Conservation (phyloP, 2,329 filamentous ascomycete genomes). For the Aspergillus felis region DNA sequence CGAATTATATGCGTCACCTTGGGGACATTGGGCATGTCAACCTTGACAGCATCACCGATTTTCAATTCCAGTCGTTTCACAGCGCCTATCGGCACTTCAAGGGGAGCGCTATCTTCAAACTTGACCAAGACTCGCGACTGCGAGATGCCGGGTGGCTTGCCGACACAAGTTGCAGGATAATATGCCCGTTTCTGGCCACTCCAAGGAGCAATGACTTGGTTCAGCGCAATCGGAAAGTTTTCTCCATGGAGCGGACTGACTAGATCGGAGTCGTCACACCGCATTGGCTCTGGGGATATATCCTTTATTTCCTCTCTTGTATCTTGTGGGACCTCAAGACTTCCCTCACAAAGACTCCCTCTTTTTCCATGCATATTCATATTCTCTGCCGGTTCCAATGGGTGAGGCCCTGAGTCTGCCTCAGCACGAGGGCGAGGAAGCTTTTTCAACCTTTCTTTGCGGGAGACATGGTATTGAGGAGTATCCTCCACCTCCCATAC, state of each 20-base stretch:
- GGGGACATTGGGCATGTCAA: slow-evolving; percentile 40
- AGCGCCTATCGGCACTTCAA: slow-evolving; percentile 37
- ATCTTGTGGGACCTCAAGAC: not conserved
- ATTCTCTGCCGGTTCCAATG: not conserved
- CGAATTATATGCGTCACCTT: slow-evolving; percentile 42
- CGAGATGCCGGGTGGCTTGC: slow-evolving; percentile 35
- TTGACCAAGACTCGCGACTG: slow-evolving; percentile 43
- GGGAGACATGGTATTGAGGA: slow-evolving; percentile 22
- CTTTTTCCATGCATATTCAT: not conserved
- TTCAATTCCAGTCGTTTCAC: slow-evolving; percentile 45
- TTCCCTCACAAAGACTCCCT: not conserved
- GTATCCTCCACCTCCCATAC: slow-evolving; percentile 37
- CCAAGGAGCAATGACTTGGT: slow-evolving; percentile 57
- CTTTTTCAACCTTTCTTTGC: slow-evolving; percentile 11
- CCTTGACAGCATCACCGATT: slow-evolving; percentile 45
- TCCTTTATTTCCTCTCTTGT: slow-evolving; percentile 1
- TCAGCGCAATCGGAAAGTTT: slow-evolving; percentile 37
- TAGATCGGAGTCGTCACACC: not conserved
- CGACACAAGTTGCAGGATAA: slow-evolving; percentile 58
- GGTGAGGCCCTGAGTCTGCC: not conserved
- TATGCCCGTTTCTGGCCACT: slow-evolving; percentile 53
- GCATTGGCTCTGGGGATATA: slow-evolving; percentile 11
- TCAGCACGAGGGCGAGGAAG: slow-evolving; percentile 7
- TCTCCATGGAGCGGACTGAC: slow-evolving; percentile 9
- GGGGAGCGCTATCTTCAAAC: slow-evolving; percentile 42